These are phyloP conservation scores for Fusarium equiseti DNA, from an alignment of 2,329 filamentous ascomycete genomes.

Conservation along the genomic window DNA sequence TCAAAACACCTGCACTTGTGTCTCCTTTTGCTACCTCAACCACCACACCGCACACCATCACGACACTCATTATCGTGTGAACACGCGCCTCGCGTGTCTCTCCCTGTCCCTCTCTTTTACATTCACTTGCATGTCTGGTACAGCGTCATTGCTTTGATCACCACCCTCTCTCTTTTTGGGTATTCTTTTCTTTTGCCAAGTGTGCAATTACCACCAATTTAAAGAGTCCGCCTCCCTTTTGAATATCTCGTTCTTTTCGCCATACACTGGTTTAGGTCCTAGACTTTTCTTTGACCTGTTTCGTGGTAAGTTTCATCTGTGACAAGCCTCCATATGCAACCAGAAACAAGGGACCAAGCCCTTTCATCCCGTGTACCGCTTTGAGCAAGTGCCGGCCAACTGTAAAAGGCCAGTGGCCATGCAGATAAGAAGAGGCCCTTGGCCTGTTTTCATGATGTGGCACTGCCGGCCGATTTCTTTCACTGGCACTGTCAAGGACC, in stretches of 20 bases:
- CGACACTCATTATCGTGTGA: slow-evolving; percentile 44
- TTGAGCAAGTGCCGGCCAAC: slow-evolving; percentile 9
- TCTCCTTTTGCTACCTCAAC: slow-evolving; percentile 17
- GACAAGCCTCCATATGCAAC: slow-evolving; percentile 22
- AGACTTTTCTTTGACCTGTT: slow-evolving; percentile 9
- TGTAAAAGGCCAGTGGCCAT: slow-evolving; percentile 22
- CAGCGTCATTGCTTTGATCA: slow-evolving; percentile 29
- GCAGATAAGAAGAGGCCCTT: not conserved
- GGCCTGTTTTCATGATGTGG: not conserved
- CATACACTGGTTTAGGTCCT: not conserved
- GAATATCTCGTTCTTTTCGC: not conserved
- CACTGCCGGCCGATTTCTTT: not conserved
- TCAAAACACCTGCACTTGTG: slow-evolving; percentile 17
- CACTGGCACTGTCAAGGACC: slow-evolving; percentile 26
- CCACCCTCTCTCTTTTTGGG: slow-evolving; percentile 28
- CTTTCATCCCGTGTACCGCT: slow-evolving; percentile 13
- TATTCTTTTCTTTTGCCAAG: not conserved
- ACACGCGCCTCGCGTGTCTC: slow-evolving; percentile 45
- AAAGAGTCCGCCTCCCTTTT: slow-evolving; percentile 23
- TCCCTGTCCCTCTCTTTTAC: slow-evolving; percentile 24
- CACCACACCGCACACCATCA: slow-evolving; percentile 24
- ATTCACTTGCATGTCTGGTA: slow-evolving; percentile 29
- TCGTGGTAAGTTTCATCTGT: slow-evolving; percentile 31
- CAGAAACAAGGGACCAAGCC: slow-evolving; percentile 15
- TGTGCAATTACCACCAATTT: slow-evolving; percentile 9